Evolutionary conservation across 805 yeast genomes (phyloP).

Genomic region (Wickerhamomyces hampshirensis): DNA sequence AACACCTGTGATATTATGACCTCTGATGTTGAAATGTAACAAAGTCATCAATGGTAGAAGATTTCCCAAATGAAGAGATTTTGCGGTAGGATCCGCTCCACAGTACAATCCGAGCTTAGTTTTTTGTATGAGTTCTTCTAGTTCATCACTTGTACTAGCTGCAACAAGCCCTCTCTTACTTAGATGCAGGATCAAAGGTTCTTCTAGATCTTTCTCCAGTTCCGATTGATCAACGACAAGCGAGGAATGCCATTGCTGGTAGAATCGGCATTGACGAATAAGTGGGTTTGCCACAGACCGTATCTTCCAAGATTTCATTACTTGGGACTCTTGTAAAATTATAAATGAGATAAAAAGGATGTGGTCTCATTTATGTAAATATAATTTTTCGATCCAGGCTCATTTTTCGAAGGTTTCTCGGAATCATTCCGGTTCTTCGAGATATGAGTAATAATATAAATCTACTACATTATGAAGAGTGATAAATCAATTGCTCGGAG

Average conservation of each 20-base stretch:
- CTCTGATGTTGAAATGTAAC: slow-evolving; percentile 77
- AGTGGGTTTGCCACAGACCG: not conserved
- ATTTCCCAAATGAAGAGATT: slow-evolving; percentile 86
- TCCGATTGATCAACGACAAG: slow-evolving; percentile 18
- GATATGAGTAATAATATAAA: too few species aligned
- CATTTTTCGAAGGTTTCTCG: too few species aligned
- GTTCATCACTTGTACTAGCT: slow-evolving; percentile 32
- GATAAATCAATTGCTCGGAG: too few species aligned
- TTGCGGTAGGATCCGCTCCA: slow-evolving; percentile 96
- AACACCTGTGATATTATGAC: slow-evolving; percentile 77
- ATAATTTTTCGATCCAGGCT: too few species aligned
- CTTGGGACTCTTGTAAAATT: not conserved
- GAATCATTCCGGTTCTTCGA: too few species aligned
- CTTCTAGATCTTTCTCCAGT: slow-evolving; percentile 26
- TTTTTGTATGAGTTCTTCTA: slow-evolving; percentile 23
- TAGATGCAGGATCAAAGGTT: slow-evolving; percentile 37
- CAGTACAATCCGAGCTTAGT: slow-evolving; percentile 63
- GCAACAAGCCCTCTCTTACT: slow-evolving; percentile 44
- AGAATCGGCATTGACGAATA: not conserved
- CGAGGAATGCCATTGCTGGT: slow-evolving; percentile 12
- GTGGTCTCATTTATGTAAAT: too few species aligned
- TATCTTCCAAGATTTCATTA: not conserved
- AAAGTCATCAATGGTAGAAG: slow-evolving; percentile 80
- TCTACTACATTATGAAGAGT: too few species aligned
- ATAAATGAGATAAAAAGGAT: too few species aligned